Evolutionary conservation across 2,329 filamentous ascomycete species (phyloP).

Genomic region (Colletotrichum cordylinicola): DNA sequence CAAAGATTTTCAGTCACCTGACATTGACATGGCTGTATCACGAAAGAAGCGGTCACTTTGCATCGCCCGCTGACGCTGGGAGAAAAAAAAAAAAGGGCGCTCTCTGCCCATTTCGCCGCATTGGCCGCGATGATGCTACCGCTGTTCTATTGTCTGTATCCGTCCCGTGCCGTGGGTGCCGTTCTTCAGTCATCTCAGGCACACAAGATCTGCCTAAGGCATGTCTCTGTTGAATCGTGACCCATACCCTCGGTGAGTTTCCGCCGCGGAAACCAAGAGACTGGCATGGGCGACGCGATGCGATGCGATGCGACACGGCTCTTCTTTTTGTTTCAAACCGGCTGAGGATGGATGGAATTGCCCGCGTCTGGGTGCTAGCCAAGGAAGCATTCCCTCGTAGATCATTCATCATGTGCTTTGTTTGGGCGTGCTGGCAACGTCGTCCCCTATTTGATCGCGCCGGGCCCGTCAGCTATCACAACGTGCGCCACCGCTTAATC

Average conservation of each 20-base stretch:
- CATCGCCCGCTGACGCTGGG: neutral
- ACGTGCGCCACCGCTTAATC: neutral
- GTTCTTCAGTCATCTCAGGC: neutral
- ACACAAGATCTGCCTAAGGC: neutral
- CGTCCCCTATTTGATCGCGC: neutral
- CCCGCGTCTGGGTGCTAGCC: neutral
- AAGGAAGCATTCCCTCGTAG: neutral
- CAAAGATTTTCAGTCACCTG: neutral
- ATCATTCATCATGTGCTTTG: neutral
- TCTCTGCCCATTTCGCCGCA: neutral
- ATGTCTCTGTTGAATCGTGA: neutral
- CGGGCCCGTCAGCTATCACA: neutral
- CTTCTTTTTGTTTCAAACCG: constrained; percentile 17
- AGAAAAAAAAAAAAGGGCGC: neutral
- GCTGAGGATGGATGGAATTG: neutral
- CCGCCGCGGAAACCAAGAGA: neutral
- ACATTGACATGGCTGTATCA: neutral
- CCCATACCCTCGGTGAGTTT: constrained; percentile 17
- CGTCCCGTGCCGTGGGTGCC: neutral
- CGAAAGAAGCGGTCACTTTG: neutral
- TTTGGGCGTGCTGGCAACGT: neutral
- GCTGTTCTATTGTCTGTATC: neutral
- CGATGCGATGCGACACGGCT: constrained; percentile 19
- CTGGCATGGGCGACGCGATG: constrained; percentile 12
- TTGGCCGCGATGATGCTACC: neutral